Evolutionary conservation across 129 eudicot species (phyloP), one percentile per base, ranked within the genome.

Genomic region (Chrysanthemum makinoi): DNA sequence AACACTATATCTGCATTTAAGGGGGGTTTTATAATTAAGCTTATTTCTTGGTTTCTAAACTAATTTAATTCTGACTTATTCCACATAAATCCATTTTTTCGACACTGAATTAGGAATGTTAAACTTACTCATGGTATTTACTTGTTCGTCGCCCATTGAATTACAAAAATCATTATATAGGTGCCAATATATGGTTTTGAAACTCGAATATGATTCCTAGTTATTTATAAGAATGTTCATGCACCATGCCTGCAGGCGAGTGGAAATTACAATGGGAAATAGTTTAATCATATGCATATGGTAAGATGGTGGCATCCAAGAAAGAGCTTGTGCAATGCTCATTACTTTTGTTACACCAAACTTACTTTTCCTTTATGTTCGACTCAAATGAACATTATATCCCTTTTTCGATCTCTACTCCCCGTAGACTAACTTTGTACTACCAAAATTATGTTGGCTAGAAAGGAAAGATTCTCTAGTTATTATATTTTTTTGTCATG

Each of bases 381-480:
- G 47, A 68, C 68, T 59, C 50, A 52, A 39, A 72, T n/a, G 52
- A 69, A 58, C 63, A 74, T 35, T 46, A 57, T 50, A 58, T 75
- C 59, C 61, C 68, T 68, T 75, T 57, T 75, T 58, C 52, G 15
- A 75, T 46, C n/a, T 52, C 26, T 35, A 67, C 74, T 69, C 74
- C 62, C 76, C 60, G 52, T 70, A 70, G 66, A 46, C 62, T 62
- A 62, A 50, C 76, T 70, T 70, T 62, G 76, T 70, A 62, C 72
- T 77, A 51, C 65, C 73, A 28, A 60, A 59, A 77, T 39, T 39
- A 39, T 62, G 47, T 77, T 53, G 44, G 76, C 66, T 14, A 20
- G 44, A 77, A 77, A 70, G 60, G 58, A 61, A 68, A 53, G 76
- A 77, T 77, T 77, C 81, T 70, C 24, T 22, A 1, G 24, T 22